Conservation (phyloP, 192 early-diverging fungal genomes). For the Haplosporangium gracile region DNA sequence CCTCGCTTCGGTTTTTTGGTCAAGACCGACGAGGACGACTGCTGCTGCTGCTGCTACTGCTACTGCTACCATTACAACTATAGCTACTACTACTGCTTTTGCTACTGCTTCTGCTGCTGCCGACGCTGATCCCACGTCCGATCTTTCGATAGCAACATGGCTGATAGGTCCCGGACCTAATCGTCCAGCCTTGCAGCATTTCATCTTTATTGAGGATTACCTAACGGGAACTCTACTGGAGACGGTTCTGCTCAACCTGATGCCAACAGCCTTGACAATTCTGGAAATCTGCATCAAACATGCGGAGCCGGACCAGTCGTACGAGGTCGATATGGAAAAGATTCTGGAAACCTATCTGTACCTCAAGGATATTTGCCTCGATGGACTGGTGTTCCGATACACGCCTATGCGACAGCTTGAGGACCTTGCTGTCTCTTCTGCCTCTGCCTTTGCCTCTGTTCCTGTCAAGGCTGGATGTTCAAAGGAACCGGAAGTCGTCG, state of each 20-base stretch:
- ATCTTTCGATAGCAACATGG: neutral
- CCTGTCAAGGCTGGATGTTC: too few relatives aligned
- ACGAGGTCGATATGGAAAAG: neutral
- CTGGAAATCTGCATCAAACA: neutral
- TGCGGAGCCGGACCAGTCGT: neutral
- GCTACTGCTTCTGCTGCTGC: neutral
- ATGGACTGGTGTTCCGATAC: neutral
- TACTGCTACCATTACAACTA: too few relatives aligned
- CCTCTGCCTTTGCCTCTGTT: too few relatives aligned
- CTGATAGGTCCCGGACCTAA: neutral
- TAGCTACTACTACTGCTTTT: too few relatives aligned
- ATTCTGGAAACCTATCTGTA: neutral
- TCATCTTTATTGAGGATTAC: neutral
- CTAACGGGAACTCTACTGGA: neutral
- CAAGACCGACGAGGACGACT: too few relatives aligned
- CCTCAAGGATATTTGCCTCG: neutral
- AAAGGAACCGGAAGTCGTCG: too few relatives aligned
- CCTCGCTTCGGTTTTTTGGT: too few relatives aligned
- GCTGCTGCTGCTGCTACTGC: too few relatives aligned
- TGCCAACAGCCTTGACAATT: neutral
- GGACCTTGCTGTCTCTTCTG: neutral
- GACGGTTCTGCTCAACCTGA: neutral
- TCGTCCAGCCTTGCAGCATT: neutral
- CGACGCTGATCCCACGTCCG: neutral
- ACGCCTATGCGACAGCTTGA: neutral